A percentile compares a stretch with the other conserved stretches of the same genome.
Conservation (phyloP, 768 basidiomycete species). For the Auricularia sp. region DNA sequence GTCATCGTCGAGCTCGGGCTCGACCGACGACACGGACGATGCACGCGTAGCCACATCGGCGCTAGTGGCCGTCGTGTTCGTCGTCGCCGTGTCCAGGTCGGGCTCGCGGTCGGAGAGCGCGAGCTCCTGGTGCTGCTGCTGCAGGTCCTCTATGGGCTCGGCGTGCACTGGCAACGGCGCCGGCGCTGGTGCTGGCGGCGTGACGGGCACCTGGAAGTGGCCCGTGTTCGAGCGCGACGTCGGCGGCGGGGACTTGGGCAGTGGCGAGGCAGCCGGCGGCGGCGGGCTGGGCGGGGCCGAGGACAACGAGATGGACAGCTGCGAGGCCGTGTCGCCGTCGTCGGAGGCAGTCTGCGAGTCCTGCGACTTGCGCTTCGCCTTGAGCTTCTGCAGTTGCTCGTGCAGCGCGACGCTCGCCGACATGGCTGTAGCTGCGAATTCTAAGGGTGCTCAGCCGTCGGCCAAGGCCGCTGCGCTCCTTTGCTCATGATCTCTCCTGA, state of each 20-base stretch:
- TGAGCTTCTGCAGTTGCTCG: neutral
- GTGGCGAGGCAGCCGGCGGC: conserved; percentile 8
- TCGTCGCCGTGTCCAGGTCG: too few species aligned
- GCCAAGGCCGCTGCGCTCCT: too few species aligned
- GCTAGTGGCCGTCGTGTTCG: too few species aligned
- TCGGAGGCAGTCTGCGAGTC: conserved; percentile 15
- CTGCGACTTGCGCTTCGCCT: neutral
- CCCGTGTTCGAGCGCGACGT: neutral
- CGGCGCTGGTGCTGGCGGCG: neutral
- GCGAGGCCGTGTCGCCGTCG: conserved; percentile 66
- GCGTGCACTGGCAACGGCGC: neutral
- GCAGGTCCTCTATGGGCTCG: neutral
- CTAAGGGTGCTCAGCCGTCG: too few species aligned
- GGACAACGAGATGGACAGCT: conserved; percentile 65
- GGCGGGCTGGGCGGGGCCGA: conserved; percentile 34
- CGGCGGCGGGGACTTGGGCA: conserved; percentile 6
- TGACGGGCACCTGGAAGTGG: neutral
- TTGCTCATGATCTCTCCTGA: too few species aligned
- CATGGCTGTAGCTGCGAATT: too few species aligned
- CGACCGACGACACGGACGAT: neutral
- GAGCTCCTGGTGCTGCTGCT: neutral
- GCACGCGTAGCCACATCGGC: too few species aligned
- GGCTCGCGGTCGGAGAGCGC: too few species aligned
- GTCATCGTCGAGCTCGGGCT: neutral
- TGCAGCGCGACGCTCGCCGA: neutral